A percentile compares a stretch with the other conserved stretches of the same genome.
Conservation (phyloP, 129 eudicot species). For the Saposhnikovia divaricata region DNA sequence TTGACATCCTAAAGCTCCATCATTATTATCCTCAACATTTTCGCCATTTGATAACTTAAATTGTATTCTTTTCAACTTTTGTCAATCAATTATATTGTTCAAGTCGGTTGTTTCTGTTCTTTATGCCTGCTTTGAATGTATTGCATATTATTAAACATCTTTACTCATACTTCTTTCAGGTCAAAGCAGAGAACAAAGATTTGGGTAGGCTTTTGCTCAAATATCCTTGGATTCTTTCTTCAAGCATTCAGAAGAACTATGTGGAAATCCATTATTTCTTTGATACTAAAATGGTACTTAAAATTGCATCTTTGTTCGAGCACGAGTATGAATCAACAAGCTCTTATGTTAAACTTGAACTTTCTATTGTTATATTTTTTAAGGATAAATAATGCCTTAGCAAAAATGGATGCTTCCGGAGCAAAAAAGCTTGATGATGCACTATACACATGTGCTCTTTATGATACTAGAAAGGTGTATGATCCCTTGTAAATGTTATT, state of each 20-base stretch:
- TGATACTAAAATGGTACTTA: constrained; percentile 48
- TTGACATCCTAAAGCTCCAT: background rate
- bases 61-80: background rate
- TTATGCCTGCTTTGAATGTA: background rate
- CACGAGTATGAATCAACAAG: background rate
- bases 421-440: background rate
- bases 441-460: background rate
- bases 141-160: constrained; percentile 4
- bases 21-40: background rate
- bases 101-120: background rate
- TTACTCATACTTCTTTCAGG: constrained; percentile 32
- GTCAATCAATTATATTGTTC: background rate
- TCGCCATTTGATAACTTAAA: background rate
- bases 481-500: background rate
- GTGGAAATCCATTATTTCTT: constrained; percentile 40
- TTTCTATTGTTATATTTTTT: background rate
- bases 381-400: background rate
- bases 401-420: background rate
- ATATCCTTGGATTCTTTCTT: constrained; percentile 93
- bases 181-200: constrained; percentile 32
- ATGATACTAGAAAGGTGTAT: background rate
- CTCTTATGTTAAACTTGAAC: background rate
- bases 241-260: constrained; percentile 55
- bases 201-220: constrained; percentile 54
- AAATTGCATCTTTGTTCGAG: background rate